These are phyloP conservation scores for Hirschioporus abietinus DNA, from an alignment of 768 basidiomycete genomes.

Conservation along the genomic window DNA sequence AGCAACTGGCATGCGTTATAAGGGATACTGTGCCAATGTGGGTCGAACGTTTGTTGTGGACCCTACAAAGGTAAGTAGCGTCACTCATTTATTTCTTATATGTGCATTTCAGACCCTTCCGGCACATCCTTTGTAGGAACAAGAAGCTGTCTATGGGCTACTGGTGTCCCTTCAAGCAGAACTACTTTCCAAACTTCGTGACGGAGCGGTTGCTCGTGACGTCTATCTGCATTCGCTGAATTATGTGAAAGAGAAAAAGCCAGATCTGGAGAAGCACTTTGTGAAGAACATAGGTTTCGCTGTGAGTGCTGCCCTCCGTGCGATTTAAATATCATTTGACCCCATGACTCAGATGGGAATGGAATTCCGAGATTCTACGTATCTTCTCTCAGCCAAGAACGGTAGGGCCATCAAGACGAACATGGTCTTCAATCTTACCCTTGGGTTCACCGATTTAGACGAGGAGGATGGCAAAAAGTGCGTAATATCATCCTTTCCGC, in stretches of 20 bases:
- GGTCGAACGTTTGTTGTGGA: conserved; percentile 95
- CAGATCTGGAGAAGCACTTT: conserved; percentile 78
- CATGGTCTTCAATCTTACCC: conserved; percentile 81
- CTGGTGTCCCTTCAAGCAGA: conserved; percentile 75
- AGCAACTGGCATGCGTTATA: conserved; percentile 86
- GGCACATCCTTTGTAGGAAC: conserved; percentile 49
- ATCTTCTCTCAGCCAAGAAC: conserved; percentile 81
- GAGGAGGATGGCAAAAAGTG: conserved; percentile 79
- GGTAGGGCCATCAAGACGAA: conserved; percentile 59
- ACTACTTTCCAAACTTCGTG: conserved; percentile 69
- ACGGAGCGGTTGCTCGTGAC: conserved; percentile 71
- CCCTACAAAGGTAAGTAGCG: conserved; percentile 64
- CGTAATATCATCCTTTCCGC: conserved; percentile 15
- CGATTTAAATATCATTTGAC: not conserved
- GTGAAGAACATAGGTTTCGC: conserved; percentile 86
- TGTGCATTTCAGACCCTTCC: conserved; percentile 3
- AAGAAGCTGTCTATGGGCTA: conserved; percentile 84
- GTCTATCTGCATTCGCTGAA: conserved; percentile 73
- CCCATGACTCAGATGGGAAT: conserved; percentile 68
- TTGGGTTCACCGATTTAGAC: conserved; percentile 81
- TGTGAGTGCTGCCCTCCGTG: conserved; percentile 41
- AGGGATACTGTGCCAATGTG: conserved; percentile 87
- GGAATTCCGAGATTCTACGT: conserved; percentile 88
- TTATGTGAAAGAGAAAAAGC: conserved; percentile 70
- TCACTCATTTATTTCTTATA: not conserved